Percentiles rank a stretch among this genome's conserved stretches.
These are phyloP conservation scores for Aspergillus arachidicola DNA, from an alignment of 2,329 filamentous ascomycete genomes.

Conservation along the genomic window DNA sequence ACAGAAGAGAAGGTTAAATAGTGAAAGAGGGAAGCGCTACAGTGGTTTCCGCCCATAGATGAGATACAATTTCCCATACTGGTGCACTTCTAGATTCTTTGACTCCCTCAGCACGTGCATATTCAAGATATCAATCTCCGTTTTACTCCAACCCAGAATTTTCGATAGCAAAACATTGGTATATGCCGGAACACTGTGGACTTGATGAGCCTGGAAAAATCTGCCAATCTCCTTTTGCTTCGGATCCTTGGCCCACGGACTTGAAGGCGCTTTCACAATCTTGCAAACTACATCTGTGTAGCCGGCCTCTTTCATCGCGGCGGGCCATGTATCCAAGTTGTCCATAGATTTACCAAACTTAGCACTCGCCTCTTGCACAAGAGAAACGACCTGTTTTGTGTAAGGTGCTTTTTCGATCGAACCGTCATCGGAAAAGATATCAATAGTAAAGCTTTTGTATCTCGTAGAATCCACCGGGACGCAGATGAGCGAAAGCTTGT, in stretches of 20 bases:
- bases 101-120: not conserved
- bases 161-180: not conserved
- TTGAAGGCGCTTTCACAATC: too few species aligned
- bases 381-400: too few species aligned
- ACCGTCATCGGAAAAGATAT: too few species aligned
- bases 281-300: too few species aligned
- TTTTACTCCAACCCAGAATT: not conserved
- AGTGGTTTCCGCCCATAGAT: not conserved
- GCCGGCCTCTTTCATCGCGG: too few species aligned
- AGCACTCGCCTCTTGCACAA: too few species aligned
- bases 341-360: too few species aligned
- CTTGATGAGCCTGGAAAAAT: constrained; percentile 27
- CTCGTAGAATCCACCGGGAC: too few species aligned
- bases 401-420: too few species aligned
- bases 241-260: constrained; percentile 49
- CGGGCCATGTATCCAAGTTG: too few species aligned
- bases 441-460: too few species aligned
- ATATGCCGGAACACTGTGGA: not conserved
- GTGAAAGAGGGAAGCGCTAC: not conserved
- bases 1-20: not conserved
- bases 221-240: constrained; percentile 42
- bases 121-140: not conserved
- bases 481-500: too few species aligned
- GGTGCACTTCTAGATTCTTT: not conserved
- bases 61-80: constrained; percentile 2